Conservation (phyloP, 352 stramenopile genomes). For the Phytophthora brassicae region DNA sequence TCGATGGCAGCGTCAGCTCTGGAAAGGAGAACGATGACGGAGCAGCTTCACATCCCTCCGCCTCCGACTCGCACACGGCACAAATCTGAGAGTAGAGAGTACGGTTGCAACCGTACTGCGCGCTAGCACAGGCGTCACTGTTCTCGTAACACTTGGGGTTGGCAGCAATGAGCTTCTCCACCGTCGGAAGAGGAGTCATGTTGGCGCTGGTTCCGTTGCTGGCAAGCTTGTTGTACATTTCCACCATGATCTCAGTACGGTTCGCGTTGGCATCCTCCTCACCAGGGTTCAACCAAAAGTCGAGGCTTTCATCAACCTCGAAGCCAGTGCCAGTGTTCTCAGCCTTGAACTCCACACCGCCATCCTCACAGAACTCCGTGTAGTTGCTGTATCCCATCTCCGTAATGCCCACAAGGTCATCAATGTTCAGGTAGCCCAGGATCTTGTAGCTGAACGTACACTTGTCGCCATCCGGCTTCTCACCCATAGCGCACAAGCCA, state of each 20-base stretch:
- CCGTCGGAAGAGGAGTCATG: slow-evolving; percentile 50
- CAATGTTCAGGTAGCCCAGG: slow-evolving; percentile 55
- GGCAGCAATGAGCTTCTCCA: slow-evolving; percentile 31
- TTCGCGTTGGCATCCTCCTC: slow-evolving; percentile 44
- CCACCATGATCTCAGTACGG: slow-evolving; percentile 43
- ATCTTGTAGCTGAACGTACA: slow-evolving; percentile 73
- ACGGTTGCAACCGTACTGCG: slow-evolving; percentile 47
- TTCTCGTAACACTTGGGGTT: slow-evolving; percentile 73
- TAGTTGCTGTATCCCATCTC: slow-evolving; percentile 59
- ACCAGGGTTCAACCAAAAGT: slow-evolving; percentile 64
- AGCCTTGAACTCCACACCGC: slow-evolving; percentile 54
- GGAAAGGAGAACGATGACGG: slow-evolving; percentile 52
- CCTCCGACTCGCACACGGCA: slow-evolving; percentile 35
- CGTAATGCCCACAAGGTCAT: slow-evolving; percentile 72
- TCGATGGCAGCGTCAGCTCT: slow-evolving; percentile 34
- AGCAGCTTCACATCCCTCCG: slow-evolving; percentile 36
- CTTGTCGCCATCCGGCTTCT: slow-evolving; percentile 48
- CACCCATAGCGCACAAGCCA: slow-evolving; percentile 46
- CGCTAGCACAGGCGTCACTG: slow-evolving; percentile 35
- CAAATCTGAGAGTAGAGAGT: slow-evolving; percentile 58
- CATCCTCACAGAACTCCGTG: slow-evolving; percentile 60
- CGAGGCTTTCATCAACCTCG: slow-evolving; percentile 42
- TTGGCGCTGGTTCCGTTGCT: slow-evolving; percentile 33
- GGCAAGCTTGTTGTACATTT: slow-evolving; percentile 52
- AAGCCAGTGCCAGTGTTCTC: slow-evolving; percentile 30